Conservation (phyloP, 495 filamentous ascomycete genomes). For the Podospora comata region DNA sequence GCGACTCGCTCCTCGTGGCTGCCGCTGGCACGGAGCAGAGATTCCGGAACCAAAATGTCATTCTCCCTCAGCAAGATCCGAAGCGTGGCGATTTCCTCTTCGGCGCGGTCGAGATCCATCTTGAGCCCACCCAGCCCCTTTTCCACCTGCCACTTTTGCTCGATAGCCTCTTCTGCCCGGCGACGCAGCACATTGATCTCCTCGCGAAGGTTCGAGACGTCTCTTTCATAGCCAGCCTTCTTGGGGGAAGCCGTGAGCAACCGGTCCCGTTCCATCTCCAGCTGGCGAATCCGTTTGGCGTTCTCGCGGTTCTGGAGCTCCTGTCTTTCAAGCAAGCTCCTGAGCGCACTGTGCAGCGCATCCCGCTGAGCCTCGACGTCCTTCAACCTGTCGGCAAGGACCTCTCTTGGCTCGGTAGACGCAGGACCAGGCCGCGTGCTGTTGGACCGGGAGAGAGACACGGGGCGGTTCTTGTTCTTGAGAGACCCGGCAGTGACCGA, state of each 20-base stretch:
- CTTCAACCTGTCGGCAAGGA: constrained; percentile 78
- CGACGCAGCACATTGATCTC: constrained; percentile 83
- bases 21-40: constrained; percentile 48
- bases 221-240: constrained; percentile 73
- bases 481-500: constrained; percentile 37
- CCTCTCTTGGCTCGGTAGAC: constrained; percentile 60
- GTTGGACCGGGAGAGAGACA: constrained; percentile 56
- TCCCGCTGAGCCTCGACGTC: constrained; percentile 93
- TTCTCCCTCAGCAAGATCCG: constrained; percentile 79
- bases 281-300: constrained; percentile 65
- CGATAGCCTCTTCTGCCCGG: constrained; percentile 91
- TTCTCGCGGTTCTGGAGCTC: constrained; percentile 76
- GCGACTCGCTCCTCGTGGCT: constrained; percentile 33
- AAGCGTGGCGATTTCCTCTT: constrained; percentile 83
- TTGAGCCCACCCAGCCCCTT: constrained; percentile 88
- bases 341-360: constrained; percentile 80
- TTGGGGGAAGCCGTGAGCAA: constrained; percentile 67
- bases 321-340: constrained; percentile 82
- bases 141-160: constrained; percentile 94
- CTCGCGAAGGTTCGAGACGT: constrained; percentile 71
- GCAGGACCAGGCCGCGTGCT: constrained; percentile 47
- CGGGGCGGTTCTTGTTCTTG: constrained; percentile 30
- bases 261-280: constrained; percentile 75
- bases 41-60: constrained; percentile 68
- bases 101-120: constrained; percentile 94